phyloP scores from a whole-genome alignment of 2,329 filamentous ascomycete species.

The Hymenoscyphus albidus region DNA sequence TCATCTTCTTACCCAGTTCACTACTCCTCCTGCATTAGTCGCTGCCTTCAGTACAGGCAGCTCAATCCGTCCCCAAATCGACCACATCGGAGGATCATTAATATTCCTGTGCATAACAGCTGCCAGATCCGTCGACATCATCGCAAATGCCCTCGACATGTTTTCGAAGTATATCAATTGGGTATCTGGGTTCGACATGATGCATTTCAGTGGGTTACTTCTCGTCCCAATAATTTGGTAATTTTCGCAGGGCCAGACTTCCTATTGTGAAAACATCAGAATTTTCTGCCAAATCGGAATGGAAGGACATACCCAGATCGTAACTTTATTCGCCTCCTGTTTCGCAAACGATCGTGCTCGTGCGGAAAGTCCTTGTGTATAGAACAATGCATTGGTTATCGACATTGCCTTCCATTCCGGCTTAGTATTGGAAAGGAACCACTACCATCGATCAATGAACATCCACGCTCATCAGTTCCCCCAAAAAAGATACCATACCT shows the following conservation, averaged over 20 bases:
- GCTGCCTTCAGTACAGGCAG: conserved; percentile 4
- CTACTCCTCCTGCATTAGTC: conserved; percentile 1
- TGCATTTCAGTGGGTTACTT: conserved; percentile 10
- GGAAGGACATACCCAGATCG: conserved; percentile 10
- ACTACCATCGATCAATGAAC: not conserved
- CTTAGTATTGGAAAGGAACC: conserved; percentile 13
- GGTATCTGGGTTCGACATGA: conserved; percentile 8
- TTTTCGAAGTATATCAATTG: conserved; percentile 14
- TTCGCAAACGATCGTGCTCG: conserved; percentile 9
- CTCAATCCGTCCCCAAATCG: conserved; percentile 13
- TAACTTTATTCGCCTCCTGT: conserved; percentile 8
- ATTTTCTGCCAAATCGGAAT: not conserved
- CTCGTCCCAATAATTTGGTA: conserved; percentile 7
- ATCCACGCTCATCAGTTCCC: too few relatives aligned
- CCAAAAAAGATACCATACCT: not conserved
- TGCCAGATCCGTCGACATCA: conserved; percentile 6
- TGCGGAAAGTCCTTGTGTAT: conserved; percentile 10
- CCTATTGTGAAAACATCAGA: not conserved
- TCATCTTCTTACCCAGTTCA: conserved; percentile 8
- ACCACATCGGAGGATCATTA: conserved; percentile 10
- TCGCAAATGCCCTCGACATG: conserved; percentile 13
- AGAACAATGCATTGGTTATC: conserved; percentile 11
- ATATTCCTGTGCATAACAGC: conserved; percentile 13
- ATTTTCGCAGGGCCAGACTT: conserved; percentile 14
- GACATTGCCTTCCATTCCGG: conserved; percentile 9